Base-by-base conservation (phyloP, 495 filamentous ascomycete genomes). In the Aspergillus bridgeri region DNA sequence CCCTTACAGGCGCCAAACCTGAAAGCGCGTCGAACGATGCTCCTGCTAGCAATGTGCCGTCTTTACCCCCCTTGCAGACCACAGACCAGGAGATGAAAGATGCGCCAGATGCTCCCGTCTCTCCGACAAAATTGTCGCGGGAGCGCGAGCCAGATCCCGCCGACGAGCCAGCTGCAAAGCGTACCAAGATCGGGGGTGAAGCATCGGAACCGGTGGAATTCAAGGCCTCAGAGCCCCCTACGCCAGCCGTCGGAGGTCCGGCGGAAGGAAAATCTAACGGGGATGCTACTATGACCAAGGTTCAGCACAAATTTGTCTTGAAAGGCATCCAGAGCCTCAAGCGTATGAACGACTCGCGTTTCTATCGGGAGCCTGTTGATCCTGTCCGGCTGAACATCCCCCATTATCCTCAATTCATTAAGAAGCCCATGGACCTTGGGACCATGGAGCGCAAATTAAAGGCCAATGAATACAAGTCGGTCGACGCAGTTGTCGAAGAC, bases 371-470 rank as follows among this genome's bases (percentile, higher is more conserved):
- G 43, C 87, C 95, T 1, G 94, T 98, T 5, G 85, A 92, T 60
- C 73, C 75, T 5, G 70, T 84, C 17, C 82, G 80, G 29, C 63
- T 90, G 55, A 86, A 85, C 52, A 86, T 90, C 42, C 88, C 87
- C 0, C 80, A 75, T 25, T 98, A 98, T 68, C 76, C 74, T 3
- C 77, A 79, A 3, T 82, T 89, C 60, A 82, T 98, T 59, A 81
- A 81, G 20, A 78, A 84, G 0, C 91, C 92, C 0, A 90, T 93
- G 79, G 94, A 97, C 67, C 79, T 98, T 13, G 79, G 78, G 48
- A 87, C 85, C 2, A 89, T 98, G 67, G 94, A 98, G 61, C 74
- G 82, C 42, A 92, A 89, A 60, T 72, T 98, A 6, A 90, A 88
- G 61, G 76, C 76, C n/a, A 75, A 80, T 45, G 68, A 79, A 48